phyloP scores from a whole-genome alignment of 1,139 yeast species.

The Torulaspora pretoriensis region DNA sequence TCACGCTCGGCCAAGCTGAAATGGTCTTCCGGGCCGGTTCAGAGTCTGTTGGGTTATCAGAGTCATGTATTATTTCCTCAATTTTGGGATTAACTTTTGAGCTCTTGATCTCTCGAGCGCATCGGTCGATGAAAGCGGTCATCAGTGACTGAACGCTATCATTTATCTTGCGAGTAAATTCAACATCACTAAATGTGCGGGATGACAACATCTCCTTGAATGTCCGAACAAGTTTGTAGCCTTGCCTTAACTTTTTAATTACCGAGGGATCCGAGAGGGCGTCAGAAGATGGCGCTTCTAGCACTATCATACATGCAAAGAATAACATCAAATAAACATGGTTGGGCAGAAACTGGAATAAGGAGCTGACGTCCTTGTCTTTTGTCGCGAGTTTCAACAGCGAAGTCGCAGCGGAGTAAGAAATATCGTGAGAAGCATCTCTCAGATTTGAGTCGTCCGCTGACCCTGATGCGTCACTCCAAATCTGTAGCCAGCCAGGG shows the following conservation, averaged over 20 bases:
- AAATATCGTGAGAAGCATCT: slow-evolving; percentile 44
- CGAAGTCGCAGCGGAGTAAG: slow-evolving; percentile 60
- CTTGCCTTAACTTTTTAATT: slow-evolving; percentile 19
- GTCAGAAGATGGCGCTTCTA: slow-evolving; percentile 40
- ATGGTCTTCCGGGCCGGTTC: slow-evolving; percentile 27
- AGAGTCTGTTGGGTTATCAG: slow-evolving; percentile 14
- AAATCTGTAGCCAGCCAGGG: slow-evolving; percentile 19
- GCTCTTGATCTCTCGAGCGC: slow-evolving; percentile 15
- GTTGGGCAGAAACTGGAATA: slow-evolving; percentile 61
- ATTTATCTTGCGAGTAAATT: slow-evolving; percentile 49
- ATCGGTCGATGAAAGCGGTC: slow-evolving; percentile 34
- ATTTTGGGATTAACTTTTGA: slow-evolving; percentile 21
- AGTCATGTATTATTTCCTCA: slow-evolving; percentile 15
- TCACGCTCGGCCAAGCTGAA: slow-evolving; percentile 66
- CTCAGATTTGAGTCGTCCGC: slow-evolving; percentile 5
- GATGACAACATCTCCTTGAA: slow-evolving; percentile 44
- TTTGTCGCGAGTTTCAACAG: slow-evolving; percentile 55
- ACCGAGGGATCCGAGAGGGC: slow-evolving; percentile 5
- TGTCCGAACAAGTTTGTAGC: slow-evolving; percentile 36
- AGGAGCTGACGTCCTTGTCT: slow-evolving; percentile 55
- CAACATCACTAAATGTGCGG: slow-evolving; percentile 52
- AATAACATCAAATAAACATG: slow-evolving; percentile 70
- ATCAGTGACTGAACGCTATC: slow-evolving; percentile 45
- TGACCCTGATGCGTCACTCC: slow-evolving; percentile 7
- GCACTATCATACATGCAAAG: slow-evolving; percentile 57